phyloP scores from a whole-genome alignment of 495 filamentous ascomycete species.

The Chaetomium tenue region DNA sequence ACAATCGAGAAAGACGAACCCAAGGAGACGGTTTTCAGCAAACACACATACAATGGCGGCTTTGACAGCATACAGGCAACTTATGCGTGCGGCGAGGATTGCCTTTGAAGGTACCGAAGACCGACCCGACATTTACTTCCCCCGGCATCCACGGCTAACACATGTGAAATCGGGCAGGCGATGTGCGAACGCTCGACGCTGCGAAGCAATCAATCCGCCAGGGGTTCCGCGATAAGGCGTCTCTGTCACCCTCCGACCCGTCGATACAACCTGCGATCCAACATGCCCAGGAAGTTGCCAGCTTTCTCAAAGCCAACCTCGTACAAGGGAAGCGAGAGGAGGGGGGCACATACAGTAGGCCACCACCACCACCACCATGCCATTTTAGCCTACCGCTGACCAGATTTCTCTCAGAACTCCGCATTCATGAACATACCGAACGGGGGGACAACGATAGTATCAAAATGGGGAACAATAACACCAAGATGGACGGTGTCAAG shows the following conservation, averaged over 20 bases:
- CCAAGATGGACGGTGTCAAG: slow-evolving; percentile 48
- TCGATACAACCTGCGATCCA: slow-evolving; percentile 55
- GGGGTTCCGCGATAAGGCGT: slow-evolving; percentile 65
- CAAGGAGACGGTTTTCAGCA: not conserved
- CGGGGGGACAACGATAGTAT: slow-evolving; percentile 87
- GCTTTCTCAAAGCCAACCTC: slow-evolving; percentile 76
- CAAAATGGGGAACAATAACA: slow-evolving; percentile 53
- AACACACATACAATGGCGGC: slow-evolving; percentile 56
- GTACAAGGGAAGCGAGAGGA: slow-evolving; percentile 73
- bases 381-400: not conserved
- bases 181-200: slow-evolving; percentile 61
- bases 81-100: slow-evolving; percentile 77
- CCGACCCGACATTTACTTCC: not conserved
- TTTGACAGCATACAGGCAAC: slow-evolving; percentile 72
- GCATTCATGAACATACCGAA: slow-evolving; percentile 88
- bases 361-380: not conserved
- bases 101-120: slow-evolving; percentile 73
- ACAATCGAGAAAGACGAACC: not conserved
- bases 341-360: slow-evolving; percentile 65
- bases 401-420: slow-evolving; percentile 57
- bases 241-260: slow-evolving; percentile 52
- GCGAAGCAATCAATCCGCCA: slow-evolving; percentile 68
- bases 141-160: slow-evolving; percentile 14
- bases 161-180: slow-evolving; percentile 58
- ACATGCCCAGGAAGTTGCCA: slow-evolving; percentile 80